Conservation (phyloP, 2,329 filamentous ascomycete species). For the Moelleriella libera region DNA sequence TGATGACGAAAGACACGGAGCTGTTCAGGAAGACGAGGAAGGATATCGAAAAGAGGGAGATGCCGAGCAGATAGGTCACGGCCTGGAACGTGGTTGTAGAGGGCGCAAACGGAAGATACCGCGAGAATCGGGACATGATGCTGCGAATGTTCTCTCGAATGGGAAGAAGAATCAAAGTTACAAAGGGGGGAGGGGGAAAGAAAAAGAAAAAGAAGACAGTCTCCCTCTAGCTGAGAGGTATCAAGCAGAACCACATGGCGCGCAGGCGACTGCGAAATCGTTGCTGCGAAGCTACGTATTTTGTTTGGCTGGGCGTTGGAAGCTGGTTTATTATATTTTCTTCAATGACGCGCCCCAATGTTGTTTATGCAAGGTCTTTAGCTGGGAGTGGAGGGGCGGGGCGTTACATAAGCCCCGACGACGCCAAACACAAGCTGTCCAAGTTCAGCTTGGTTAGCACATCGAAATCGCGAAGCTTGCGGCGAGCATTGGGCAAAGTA, state of each 20-base stretch:
- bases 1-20: conserved; percentile 72
- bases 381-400: too few relatives aligned
- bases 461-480: too few relatives aligned
- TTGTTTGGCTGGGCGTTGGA: background rate
- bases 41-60: conserved; percentile 75
- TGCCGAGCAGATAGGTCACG: conserved; percentile 65
- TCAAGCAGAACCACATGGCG: conserved; percentile 6
- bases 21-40: conserved; percentile 86
- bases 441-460: too few relatives aligned
- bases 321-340: background rate
- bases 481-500: too few relatives aligned
- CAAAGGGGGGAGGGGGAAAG: too few relatives aligned
- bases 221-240: conserved; percentile 4
- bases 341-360: background rate
- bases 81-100: conserved; percentile 48
- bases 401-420: too few relatives aligned
- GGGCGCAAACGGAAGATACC: conserved; percentile 41
- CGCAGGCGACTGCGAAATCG: background rate
- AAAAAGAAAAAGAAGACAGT: background rate
- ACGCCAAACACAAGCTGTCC: too few relatives aligned
- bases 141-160: background rate
- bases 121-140: conserved; percentile 23
- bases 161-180: too few relatives aligned
- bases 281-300: too few relatives aligned
- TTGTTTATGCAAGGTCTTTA: too few relatives aligned